A percentile compares a stretch with the other conserved stretches of the same genome.
Conservation (phyloP, 2,329 filamentous ascomycete genomes). For the Exophiala alcalophila region DNA sequence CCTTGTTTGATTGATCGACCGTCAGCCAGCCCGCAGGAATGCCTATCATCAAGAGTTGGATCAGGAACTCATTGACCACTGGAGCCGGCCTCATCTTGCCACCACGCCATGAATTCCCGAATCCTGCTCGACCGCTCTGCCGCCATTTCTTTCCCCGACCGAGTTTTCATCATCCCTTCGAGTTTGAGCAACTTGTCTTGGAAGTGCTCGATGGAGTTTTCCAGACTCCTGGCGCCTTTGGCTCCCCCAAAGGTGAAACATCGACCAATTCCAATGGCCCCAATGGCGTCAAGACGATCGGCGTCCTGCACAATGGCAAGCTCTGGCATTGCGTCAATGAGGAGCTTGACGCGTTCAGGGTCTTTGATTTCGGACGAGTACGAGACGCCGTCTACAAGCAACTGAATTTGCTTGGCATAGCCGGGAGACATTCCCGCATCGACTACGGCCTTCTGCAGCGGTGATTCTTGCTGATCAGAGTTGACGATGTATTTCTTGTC, state of each 20-base stretch:
- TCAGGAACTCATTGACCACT: not conserved
- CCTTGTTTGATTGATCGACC: no score
- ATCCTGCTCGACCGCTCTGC: constrained; percentile 49
- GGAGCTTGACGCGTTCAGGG: constrained; percentile 55
- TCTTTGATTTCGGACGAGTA: constrained; percentile 71
- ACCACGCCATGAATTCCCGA: constrained; percentile 52
- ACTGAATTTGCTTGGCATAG: constrained; percentile 62
- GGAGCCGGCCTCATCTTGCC: constrained; percentile 48
- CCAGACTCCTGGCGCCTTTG: constrained; percentile 50
- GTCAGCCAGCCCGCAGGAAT: not conserved
- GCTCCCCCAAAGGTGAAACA: constrained; percentile 74
- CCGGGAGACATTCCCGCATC: constrained; percentile 21
- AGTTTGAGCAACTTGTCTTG: constrained; percentile 69
- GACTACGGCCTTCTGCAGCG: constrained; percentile 19
- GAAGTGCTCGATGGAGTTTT: constrained; percentile 69
- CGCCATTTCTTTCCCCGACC: constrained; percentile 51
- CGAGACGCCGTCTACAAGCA: constrained; percentile 71
- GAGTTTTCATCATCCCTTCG: constrained; percentile 59
- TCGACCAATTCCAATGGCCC: constrained; percentile 77
- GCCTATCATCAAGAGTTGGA: not conserved
- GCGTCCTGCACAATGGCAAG: constrained; percentile 87
- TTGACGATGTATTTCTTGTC: constrained; percentile 31
- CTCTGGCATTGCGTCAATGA: constrained; percentile 68
- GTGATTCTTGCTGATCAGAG: constrained; percentile 13
- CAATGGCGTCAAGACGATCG: constrained; percentile 86